Evolutionary conservation across 805 yeast species (phyloP).

Genomic region (Candida stauntonica): DNA sequence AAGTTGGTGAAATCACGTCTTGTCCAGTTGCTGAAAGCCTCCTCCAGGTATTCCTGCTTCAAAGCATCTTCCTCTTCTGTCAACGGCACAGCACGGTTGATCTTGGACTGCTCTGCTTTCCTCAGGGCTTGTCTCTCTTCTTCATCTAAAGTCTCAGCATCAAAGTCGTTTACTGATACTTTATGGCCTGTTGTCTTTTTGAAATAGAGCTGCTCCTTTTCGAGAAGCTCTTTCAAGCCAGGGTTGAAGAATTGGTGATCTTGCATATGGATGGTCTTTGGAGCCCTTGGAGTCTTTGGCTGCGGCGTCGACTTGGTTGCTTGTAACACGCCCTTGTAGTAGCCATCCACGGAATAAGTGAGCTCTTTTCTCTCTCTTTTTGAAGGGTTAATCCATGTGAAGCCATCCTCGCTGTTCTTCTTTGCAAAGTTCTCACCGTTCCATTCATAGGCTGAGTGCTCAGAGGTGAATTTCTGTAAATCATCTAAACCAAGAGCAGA

Average conservation of each 20-base stretch:
- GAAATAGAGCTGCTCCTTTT: constrained; percentile 60
- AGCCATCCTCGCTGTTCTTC: constrained; percentile 35
- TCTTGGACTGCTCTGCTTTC: constrained; percentile 44
- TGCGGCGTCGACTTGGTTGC: constrained; percentile 35
- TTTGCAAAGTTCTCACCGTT: constrained; percentile 70
- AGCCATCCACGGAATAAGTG: constrained; percentile 71
- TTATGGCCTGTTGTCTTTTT: constrained; percentile 56
- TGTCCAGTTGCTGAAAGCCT: constrained; percentile 66
- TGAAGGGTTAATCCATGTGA: constrained; percentile 70
- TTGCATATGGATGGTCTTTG: constrained; percentile 58
- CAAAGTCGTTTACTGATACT: constrained; percentile 56
- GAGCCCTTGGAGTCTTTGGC: constrained; percentile 48
- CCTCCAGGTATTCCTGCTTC: constrained; percentile 48
- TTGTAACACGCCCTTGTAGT: constrained; percentile 64
- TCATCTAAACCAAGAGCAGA: constrained; percentile 89
- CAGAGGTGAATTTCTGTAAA: constrained; percentile 84
- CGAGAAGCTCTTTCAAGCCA: constrained; percentile 47
- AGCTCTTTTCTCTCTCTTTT: constrained; percentile 76
- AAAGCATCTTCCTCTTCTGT: constrained; percentile 56
- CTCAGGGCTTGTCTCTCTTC: constrained; percentile 15
- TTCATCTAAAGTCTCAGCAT: constrained; percentile 32
- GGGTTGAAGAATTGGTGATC: constrained; percentile 73
- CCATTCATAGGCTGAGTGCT: constrained; percentile 93
- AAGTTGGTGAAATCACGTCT: constrained; percentile 71
- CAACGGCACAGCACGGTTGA: constrained; percentile 53